These are phyloP conservation scores for Chlorella sp. DNA, from an alignment of 139 green algal species.

Conservation along the genomic window DNA sequence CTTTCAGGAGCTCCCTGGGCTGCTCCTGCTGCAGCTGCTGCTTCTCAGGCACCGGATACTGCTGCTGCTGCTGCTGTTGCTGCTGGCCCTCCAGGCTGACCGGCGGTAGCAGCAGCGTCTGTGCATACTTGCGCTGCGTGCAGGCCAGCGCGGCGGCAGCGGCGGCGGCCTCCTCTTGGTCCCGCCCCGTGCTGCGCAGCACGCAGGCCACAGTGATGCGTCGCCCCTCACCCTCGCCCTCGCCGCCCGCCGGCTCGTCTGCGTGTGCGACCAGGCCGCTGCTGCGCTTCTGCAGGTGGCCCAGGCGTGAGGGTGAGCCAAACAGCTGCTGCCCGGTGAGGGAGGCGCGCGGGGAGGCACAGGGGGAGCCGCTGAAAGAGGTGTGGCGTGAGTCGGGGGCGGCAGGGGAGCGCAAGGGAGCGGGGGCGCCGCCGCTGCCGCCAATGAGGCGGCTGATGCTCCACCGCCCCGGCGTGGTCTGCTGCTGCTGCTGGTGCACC, in stretches of 20 bases:
- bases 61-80: neutral
- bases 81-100: neutral
- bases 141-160: neutral
- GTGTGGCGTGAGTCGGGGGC: neutral
- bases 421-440: neutral
- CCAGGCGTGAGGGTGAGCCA: constrained; percentile 7
- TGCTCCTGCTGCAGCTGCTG: neutral
- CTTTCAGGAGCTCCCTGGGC: neutral
- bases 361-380: neutral
- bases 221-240: neutral
- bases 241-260: no score
- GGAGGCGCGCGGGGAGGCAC: neutral
- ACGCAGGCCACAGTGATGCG: neutral
- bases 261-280: neutral
- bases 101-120: neutral
- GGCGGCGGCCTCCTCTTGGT: neutral
- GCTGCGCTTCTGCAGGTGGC: neutral
- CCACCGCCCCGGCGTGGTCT: constrained; percentile 1
- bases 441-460: neutral
- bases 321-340: neutral
- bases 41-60: no score
- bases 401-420: neutral
- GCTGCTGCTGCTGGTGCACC: neutral
- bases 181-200: neutral
- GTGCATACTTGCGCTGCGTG: neutral